Conservation (phyloP, 2,329 filamentous ascomycete species). For the Trichoderma sp. region DNA sequence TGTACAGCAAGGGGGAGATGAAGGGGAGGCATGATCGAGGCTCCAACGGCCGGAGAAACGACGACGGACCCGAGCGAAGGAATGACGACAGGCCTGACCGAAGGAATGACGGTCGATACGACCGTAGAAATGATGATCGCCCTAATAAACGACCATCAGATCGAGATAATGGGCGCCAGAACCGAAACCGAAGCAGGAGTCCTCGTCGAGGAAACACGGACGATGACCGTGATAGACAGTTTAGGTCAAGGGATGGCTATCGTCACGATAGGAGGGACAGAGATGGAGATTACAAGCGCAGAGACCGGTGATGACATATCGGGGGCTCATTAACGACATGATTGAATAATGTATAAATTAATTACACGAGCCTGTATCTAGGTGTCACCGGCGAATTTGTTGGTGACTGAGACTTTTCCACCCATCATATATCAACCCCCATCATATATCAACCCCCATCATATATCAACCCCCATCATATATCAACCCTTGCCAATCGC, state of each 20-base stretch:
- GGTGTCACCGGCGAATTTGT: background rate
- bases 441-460: background rate
- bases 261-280: slow-evolving; percentile 30
- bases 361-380: background rate
- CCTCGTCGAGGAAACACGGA: slow-evolving; percentile 34
- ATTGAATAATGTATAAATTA: background rate
- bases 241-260: slow-evolving; percentile 27
- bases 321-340: background rate
- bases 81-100: slow-evolving; percentile 24
- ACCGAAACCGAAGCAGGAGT: slow-evolving; percentile 46
- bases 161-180: background rate
- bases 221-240: slow-evolving; percentile 26
- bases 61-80: background rate
- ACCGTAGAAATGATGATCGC: slow-evolving; percentile 20
- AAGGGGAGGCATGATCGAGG: slow-evolving; percentile 43
- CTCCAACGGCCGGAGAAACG: slow-evolving; percentile 19
- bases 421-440: background rate
- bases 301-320: background rate
- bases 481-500: too few species aligned
- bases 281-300: slow-evolving; percentile 52
- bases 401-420: background rate
- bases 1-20: slow-evolving; percentile 74
- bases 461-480: background rate
- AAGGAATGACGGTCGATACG: slow-evolving; percentile 17
- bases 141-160: background rate